Percentiles rank a stretch among this genome's conserved stretches.
Evolutionary conservation across 495 filamentous ascomycete species (phyloP).

Genomic region (Aspergillus kassunensis): DNA sequence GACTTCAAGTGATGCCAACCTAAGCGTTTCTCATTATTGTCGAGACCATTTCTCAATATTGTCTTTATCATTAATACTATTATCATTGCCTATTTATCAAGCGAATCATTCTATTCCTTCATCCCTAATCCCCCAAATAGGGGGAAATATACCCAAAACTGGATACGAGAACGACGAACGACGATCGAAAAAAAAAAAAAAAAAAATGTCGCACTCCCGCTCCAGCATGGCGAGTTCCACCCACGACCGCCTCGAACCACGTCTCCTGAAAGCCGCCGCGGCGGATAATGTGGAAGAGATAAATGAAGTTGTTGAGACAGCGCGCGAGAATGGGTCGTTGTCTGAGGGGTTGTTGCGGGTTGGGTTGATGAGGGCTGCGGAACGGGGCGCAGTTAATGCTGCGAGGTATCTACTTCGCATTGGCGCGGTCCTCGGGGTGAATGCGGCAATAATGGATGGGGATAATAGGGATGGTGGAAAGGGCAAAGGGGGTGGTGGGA

Average conservation of each 20-base stretch:
- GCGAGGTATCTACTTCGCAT: conserved; percentile 43
- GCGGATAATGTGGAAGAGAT: conserved; percentile 37
- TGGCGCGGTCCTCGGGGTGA: conserved; percentile 41
- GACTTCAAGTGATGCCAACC: too few relatives aligned
- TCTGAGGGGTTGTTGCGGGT: conserved; percentile 49
- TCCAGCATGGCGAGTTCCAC: conserved; percentile 40
- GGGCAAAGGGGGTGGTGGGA: not conserved
- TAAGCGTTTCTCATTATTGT: too few relatives aligned
- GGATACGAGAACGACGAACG: too few relatives aligned
- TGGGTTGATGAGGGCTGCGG: conserved; percentile 46
- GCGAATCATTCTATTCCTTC: too few relatives aligned
- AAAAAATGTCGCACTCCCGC: conserved; percentile 22
- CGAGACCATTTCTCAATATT: not conserved
- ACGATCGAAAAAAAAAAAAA: conserved; percentile 1
- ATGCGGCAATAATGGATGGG: not conserved
- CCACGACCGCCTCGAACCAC: conserved; percentile 49
- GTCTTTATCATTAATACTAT: not conserved
- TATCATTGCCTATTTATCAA: not conserved
- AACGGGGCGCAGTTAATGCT: conserved; percentile 40
- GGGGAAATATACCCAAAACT: too few relatives aligned
- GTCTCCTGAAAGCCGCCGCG: conserved; percentile 49
- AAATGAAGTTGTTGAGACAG: conserved; percentile 33
- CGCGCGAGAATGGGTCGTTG: conserved; percentile 40
- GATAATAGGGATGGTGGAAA: not conserved
- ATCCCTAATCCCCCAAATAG: not conserved